Evolutionary conservation across 805 yeast genomes (phyloP), one percentile per base, ranked within the genome.

Genomic region (Candida pseudofarinosa): DNA sequence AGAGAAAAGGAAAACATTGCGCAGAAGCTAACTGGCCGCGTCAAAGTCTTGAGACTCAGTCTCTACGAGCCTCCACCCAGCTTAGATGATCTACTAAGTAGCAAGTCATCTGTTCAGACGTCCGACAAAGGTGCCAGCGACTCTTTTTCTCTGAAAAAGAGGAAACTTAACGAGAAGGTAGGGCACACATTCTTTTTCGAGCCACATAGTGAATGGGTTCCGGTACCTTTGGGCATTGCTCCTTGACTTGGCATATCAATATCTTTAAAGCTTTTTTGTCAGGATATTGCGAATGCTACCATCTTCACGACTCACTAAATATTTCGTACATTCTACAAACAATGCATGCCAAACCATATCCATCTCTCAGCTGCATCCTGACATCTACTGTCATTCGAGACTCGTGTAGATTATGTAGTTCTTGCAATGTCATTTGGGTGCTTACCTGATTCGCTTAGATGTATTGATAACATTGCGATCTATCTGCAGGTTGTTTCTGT

Each of bases 191-290:
- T 43, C 48, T 45, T 50, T 3, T 70, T 74, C 50, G 69, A 65
- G 35, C 44, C 44, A 13, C 60, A 62, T 37, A 42, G 57, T 0
- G 49, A 66, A 30, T 81, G 85, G 84, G 54, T 55, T 17, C 77
- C 83, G 0, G 69, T 60, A 42, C 83, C 85, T 1, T 79, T 80
- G 59, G 86, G 86, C 2, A 44, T 41, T 2, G 44, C 36, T 26
- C 28, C 28, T 23, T 23, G 28, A n/a, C n/a, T n/a, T n/a, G n/a
- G n/a, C n/a, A n/a, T n/a, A n/a, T n/a, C n/a, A n/a, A n/a, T n/a
- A n/a, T n/a, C n/a, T n/a, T n/a, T n/a, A n/a, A n/a, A n/a, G n/a
- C n/a, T n/a, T n/a, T n/a, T n/a, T n/a, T n/a, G n/a, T n/a, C n/a
- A n/a, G n/a, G n/a, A n/a, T n/a, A n/a, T n/a, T n/a, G n/a, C n/a